These are phyloP conservation scores for Triadica sebifera DNA, from an alignment of 345 rosid genomes.

Conservation along the genomic window DNA sequence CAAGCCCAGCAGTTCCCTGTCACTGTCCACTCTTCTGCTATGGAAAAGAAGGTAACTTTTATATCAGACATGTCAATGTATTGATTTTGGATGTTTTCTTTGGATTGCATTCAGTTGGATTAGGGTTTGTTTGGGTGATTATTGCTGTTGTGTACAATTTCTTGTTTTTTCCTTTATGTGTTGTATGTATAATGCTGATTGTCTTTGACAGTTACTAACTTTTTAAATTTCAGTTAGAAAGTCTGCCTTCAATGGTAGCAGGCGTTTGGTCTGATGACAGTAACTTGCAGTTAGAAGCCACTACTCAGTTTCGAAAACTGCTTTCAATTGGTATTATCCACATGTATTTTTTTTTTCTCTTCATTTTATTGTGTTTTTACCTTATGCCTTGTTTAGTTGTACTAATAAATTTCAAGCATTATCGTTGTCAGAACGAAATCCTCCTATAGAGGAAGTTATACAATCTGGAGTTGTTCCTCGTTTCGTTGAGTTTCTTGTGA, in stretches of 20 bases:
- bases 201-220: not conserved
- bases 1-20: constrained; percentile 14
- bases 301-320: constrained; percentile 30
- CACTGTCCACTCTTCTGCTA: constrained; percentile 3
- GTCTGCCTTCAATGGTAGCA: constrained; percentile 30
- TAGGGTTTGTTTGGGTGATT: constrained; percentile 2
- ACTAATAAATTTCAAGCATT: not conserved
- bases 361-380: not conserved
- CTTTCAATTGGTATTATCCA: constrained; percentile 24
- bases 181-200: not conserved
- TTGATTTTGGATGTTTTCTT: too few species aligned
- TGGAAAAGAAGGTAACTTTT: constrained; percentile 24
- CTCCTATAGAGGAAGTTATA: constrained; percentile 33
- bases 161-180: not conserved
- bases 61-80: not conserved
- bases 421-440: constrained; percentile 15
- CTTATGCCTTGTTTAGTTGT: not conserved
- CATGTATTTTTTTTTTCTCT: not conserved
- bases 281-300: constrained; percentile 28
- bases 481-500: constrained; percentile 28
- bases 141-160: not conserved
- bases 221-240: constrained; percentile 23
- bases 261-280: constrained; percentile 28
- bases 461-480: constrained; percentile 35
- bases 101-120: too few species aligned